A percentile compares a stretch with the other conserved stretches of the same genome.
Evolutionary conservation across 129 eudicot species (phyloP).

Genomic region (Escallonia herrerae): DNA sequence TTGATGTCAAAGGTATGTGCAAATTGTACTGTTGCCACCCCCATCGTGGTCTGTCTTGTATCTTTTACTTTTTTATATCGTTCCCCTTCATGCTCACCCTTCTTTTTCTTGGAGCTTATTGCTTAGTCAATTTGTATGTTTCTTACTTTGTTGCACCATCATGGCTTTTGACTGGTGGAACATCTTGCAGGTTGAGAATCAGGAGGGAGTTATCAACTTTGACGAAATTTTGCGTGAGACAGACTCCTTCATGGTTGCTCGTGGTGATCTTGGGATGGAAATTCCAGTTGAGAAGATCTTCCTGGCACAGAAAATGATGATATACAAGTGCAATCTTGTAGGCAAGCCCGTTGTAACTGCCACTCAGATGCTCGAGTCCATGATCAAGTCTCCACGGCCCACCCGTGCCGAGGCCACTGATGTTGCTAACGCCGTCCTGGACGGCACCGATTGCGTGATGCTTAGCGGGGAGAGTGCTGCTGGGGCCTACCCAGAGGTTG

Average conservation of each 20-base stretch:
- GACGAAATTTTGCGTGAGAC: slow-evolving; percentile 78
- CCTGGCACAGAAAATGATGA: slow-evolving; percentile 87
- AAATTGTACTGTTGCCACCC: neutral
- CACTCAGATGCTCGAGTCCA: slow-evolving; percentile 83
- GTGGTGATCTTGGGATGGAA: slow-evolving; percentile 89
- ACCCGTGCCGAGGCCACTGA: slow-evolving; percentile 84
- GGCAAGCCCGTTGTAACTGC: slow-evolving; percentile 85
- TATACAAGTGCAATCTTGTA: slow-evolving; percentile 73
- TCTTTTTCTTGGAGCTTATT: no score
- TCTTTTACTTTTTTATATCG: neutral
- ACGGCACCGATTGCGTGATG: slow-evolving; percentile 84
- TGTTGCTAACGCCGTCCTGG: slow-evolving; percentile 82
- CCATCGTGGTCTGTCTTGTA: neutral
- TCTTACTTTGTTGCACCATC: neutral
- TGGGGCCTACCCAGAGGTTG: slow-evolving; percentile 78
- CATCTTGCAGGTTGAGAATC: slow-evolving; percentile 65
- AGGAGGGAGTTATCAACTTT: slow-evolving; percentile 79
- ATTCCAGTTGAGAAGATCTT: slow-evolving; percentile 83
- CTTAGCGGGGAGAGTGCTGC: slow-evolving; percentile 84
- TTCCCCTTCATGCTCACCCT: neutral
- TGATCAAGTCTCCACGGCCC: slow-evolving; percentile 84
- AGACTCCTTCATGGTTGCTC: slow-evolving; percentile 85
- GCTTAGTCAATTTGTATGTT: no score
- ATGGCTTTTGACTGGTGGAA: slow-evolving; percentile 3
- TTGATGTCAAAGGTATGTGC: slow-evolving; percentile 63